Evolutionary conservation across 345 rosid genomes (phyloP).

Genomic region (Jatropha curcas): DNA sequence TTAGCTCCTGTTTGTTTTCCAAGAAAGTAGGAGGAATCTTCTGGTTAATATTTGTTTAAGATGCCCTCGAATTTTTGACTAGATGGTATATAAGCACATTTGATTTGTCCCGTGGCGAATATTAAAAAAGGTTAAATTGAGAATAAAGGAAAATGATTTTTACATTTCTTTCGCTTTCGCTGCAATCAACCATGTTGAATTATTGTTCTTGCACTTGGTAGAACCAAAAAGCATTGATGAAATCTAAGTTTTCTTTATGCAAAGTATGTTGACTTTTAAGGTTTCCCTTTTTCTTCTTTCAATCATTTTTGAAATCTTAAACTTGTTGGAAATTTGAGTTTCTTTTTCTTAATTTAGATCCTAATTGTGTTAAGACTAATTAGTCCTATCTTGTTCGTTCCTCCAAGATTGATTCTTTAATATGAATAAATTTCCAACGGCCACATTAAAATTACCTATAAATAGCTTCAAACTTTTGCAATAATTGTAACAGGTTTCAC

Average conservation of each 20-base stretch:
- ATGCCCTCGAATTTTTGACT: neutral
- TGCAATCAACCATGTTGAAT: neutral
- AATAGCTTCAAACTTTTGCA: no score
- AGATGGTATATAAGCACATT: neutral
- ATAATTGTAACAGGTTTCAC: conserved; percentile 39
- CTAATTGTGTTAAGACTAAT: neutral
- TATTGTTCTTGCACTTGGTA: neutral
- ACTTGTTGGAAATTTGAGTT: neutral
- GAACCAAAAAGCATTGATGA: neutral
- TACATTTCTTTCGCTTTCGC: neutral
- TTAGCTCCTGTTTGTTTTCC: neutral
- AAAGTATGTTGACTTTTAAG: conserved; percentile 19
- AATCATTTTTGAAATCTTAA: neutral
- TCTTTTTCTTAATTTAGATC: neutral
- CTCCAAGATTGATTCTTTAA: neutral
- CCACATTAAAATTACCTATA: no score
- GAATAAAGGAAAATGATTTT: neutral
- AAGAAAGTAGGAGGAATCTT: neutral
- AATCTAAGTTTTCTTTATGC: neutral
- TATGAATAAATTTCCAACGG: conserved; percentile 11
- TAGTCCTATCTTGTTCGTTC: neutral
- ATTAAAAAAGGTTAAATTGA: neutral
- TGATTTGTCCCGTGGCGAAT: neutral
- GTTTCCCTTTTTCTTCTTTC: neutral
- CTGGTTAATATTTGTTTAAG: neutral